Conservation (phyloP, 1,284 basidiomycete species). For the Inonotus hispidus region DNA sequence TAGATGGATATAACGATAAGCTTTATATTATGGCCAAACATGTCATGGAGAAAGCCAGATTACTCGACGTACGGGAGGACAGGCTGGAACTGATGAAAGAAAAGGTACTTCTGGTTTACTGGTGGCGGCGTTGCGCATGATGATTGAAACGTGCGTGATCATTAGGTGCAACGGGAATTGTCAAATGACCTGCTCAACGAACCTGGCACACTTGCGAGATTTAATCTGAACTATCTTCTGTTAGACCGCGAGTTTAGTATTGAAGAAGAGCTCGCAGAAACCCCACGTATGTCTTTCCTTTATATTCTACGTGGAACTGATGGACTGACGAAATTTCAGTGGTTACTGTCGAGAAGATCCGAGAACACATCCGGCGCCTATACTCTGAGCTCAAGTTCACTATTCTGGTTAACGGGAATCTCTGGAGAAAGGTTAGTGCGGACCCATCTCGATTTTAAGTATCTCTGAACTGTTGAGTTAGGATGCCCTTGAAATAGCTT, state of each 20-base stretch:
- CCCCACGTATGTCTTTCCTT: constrained; percentile 54
- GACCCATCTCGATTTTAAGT: constrained; percentile 10
- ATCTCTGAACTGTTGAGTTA: constrained; percentile 25
- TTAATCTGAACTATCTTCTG: constrained; percentile 70
- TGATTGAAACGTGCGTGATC: neutral
- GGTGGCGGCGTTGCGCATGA: constrained; percentile 5
- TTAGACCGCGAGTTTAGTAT: constrained; percentile 74
- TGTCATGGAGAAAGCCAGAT: constrained; percentile 70
- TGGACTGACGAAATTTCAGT: constrained; percentile 37
- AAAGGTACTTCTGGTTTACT: constrained; percentile 44
- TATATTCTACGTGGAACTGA: neutral
- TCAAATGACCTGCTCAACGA: constrained; percentile 86
- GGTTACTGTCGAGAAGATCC: constrained; percentile 68
- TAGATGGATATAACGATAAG: constrained; percentile 95
- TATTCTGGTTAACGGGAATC: constrained; percentile 82
- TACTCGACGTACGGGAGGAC: constrained; percentile 62
- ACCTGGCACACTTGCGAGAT: constrained; percentile 78
- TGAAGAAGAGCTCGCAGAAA: constrained; percentile 71
- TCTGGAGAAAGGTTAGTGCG: constrained; percentile 67
- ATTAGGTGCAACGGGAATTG: constrained; percentile 65
- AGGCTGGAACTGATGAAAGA: constrained; percentile 85
- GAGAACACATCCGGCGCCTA: constrained; percentile 59
- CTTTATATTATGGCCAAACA: constrained; percentile 71
- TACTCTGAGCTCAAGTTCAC: constrained; percentile 69
- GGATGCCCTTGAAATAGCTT: constrained; percentile 74